A percentile compares a stretch with the other conserved stretches of the same genome.
These are phyloP conservation scores for Aleurites moluccanus DNA, from an alignment of 441 rosid species.

Conservation along the genomic window DNA sequence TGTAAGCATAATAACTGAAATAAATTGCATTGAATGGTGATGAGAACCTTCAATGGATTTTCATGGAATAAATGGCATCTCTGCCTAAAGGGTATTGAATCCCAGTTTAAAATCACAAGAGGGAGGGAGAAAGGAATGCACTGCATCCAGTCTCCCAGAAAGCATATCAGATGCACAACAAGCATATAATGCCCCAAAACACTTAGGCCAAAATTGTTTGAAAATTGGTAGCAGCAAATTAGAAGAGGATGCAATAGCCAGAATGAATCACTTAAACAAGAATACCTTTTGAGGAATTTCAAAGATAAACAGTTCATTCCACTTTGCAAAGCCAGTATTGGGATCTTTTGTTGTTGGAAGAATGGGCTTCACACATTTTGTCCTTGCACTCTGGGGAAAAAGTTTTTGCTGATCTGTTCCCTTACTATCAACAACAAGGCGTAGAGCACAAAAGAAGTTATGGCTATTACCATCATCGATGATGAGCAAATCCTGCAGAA, in stretches of 20 bases:
- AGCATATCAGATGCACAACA: background rate
- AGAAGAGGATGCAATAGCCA: background rate
- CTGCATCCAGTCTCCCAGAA: background rate
- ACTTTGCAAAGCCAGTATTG: slow-evolving; percentile 60
- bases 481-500: slow-evolving; percentile 77
- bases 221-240: background rate
- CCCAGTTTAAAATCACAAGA: background rate
- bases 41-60: background rate
- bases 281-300: slow-evolving; percentile 90
- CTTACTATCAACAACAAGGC: slow-evolving; percentile 76
- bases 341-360: slow-evolving; percentile 38
- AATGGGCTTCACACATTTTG: slow-evolving; percentile 90
- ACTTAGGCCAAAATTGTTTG: background rate
- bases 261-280: slow-evolving; percentile 5
- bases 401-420: slow-evolving; percentile 89
- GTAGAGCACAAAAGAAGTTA: slow-evolving; percentile 86
- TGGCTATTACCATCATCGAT: slow-evolving; percentile 93
- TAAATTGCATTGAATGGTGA: background rate
- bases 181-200: background rate
- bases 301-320: slow-evolving; percentile 98
- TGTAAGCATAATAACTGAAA: background rate
- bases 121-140: background rate
- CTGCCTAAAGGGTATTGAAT: background rate
- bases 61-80: background rate
- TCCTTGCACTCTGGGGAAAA: slow-evolving; percentile 99